phyloP scores from a whole-genome alignment of 306 rosid genomes.

The Medicago ruthenica region DNA sequence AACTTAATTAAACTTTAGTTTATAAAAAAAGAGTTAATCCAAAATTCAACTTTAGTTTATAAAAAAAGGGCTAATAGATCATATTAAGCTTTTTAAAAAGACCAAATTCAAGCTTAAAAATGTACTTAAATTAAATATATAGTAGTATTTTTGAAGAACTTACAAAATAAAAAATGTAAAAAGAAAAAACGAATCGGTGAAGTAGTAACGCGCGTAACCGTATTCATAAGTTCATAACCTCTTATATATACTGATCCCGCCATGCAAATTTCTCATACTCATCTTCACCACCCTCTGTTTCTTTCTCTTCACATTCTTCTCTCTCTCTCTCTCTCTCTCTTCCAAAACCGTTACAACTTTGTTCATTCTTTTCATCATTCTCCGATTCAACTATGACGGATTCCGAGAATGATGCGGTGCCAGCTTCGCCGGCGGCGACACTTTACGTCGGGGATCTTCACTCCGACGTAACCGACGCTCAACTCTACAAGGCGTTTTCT shows the following conservation, averaged over 20 bases:
- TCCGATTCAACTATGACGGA: conserved; percentile 58
- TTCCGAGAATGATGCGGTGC: conserved; percentile 42
- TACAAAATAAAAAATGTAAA: not conserved
- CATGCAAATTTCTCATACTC: conserved; percentile 19
- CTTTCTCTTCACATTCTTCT: not conserved
- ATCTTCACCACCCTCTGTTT: conserved; percentile 3
- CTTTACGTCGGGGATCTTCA: conserved; percentile 86
- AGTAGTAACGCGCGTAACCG: not conserved
- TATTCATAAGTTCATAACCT: too few species aligned
- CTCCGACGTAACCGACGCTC: conserved; percentile 56
- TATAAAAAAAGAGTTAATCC: too few species aligned
- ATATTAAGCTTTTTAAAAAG: too few species aligned
- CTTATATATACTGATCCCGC: not conserved
- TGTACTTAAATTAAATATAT: too few species aligned
- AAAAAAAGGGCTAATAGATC: too few species aligned
- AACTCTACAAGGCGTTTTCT: conserved; percentile 61
- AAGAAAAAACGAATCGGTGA: not conserved
- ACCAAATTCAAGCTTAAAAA: too few species aligned
- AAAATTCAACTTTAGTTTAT: too few species aligned
- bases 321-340: not conserved
- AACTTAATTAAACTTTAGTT: too few species aligned
- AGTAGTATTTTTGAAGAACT: too few species aligned
- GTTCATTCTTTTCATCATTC: not conserved
- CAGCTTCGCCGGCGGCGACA: conserved; percentile 39
- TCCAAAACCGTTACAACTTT: conserved; percentile 17